These are phyloP conservation scores for Pseudogymnoascus sp. DNA, from an alignment of 2,329 filamentous ascomycete species.

Conservation along the genomic window DNA sequence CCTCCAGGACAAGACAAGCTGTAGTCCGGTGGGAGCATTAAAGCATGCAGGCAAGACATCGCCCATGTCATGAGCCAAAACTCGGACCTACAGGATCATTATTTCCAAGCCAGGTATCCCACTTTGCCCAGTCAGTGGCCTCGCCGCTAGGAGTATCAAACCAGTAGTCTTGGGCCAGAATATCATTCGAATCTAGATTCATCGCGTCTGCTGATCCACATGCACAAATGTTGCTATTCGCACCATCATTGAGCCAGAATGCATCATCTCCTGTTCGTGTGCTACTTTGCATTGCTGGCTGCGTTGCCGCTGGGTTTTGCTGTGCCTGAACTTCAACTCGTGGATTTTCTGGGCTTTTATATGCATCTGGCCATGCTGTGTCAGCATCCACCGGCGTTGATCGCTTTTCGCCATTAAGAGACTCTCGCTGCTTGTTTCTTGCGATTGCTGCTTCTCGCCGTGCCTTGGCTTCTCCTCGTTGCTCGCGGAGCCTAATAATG, in stretches of 20 bases:
- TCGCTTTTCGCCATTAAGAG: not conserved
- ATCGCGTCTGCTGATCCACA: conserved; percentile 15
- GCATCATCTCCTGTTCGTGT: conserved; percentile 14
- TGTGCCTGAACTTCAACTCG: conserved; percentile 9
- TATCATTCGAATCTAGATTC: conserved; percentile 20
- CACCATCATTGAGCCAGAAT: conserved; percentile 18
- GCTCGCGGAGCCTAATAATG: conserved; percentile 21
- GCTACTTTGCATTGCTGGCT: conserved; percentile 8
- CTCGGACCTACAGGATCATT: conserved; percentile 9
- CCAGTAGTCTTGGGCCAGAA: conserved; percentile 20
- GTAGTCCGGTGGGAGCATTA: not conserved
- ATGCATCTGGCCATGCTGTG: not conserved
- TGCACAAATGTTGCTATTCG: conserved; percentile 9
- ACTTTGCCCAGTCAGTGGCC: conserved; percentile 23
- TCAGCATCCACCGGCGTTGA: not conserved
- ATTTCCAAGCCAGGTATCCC: conserved; percentile 24
- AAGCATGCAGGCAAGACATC: not conserved
- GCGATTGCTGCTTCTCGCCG: conserved; percentile 10
- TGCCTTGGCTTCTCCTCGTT: conserved; percentile 19
- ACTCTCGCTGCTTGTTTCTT: not conserved
- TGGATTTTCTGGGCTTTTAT: not conserved
- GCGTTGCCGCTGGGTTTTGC: conserved; percentile 1
- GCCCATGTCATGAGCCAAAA: not conserved
- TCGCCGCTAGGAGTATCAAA: conserved; percentile 15
- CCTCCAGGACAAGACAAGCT: not conserved